Base-by-base conservation (phyloP, 164 flowering plant genomes). In the Magnolia officinalis region DNA sequence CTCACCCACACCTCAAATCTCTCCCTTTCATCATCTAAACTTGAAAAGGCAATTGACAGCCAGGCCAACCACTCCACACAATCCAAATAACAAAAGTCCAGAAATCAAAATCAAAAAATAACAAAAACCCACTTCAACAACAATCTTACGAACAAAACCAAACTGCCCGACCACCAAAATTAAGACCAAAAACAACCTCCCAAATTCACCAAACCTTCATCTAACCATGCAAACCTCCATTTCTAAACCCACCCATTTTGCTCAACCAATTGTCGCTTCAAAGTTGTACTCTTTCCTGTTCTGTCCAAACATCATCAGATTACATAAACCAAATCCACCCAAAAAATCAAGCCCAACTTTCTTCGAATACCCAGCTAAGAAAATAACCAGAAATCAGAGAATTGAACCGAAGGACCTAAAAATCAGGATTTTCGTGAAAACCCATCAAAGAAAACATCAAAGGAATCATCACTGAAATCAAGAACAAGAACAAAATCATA, bases 41-140 rank as follows among this genome's bases (percentile, higher is more conserved):
- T 16, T 18, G 21, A 63, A 18, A 8, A 63, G 21, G 21, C 65
- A 37, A 37, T 37, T 5, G 6, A 37, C 45, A 63, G 19, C 23
- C 21, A 5, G 21, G 21, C 21, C 65, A 6, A 18, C 65, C 65
- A 63, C 19, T 63, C 18, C 65, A 63, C 29, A 21, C 29, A 66
- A 66, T 9, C 69, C 13, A 66, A 21, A 66, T 9, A 13, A 21
- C 16, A 24, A 21, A 55, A 66, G 29, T 13, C 69, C 69, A 66
- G 21, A 16, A n/a, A 63, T 66, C 19, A 6, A 68, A 68, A 9
- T 31, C 21, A 18, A 19, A 68, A 29, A 68, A 14, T 14, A 10
- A 68, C 18, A 14, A 29, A 68, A 68, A 29, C 50, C 71, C 71
- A 68, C 71, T 68, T 29, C 71, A 68, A 68, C 50, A 37, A 37